Evolutionary conservation across 768 basidiomycete genomes (phyloP).

Genomic region (Cystobasidium ongulense): DNA sequence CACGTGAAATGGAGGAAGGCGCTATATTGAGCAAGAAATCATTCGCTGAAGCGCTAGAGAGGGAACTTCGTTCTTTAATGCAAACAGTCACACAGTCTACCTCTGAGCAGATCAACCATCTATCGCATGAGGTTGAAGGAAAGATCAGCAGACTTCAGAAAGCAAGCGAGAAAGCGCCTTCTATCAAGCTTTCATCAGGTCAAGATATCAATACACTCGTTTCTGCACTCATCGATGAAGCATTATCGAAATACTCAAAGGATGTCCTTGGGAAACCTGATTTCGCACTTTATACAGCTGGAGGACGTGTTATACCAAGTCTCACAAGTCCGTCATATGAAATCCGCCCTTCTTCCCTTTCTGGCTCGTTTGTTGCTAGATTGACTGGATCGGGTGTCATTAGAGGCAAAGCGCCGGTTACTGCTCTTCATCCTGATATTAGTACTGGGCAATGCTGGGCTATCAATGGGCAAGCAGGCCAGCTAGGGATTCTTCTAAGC

Average conservation of each 20-base stretch:
- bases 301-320: constrained; percentile 68
- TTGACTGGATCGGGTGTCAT: constrained; percentile 56
- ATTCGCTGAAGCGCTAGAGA: constrained; percentile 45
- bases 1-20: constrained; percentile 29
- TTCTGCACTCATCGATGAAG: constrained; percentile 64
- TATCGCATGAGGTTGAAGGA: constrained; percentile 37
- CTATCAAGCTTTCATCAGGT: constrained; percentile 55
- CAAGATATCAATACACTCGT: constrained; percentile 66
- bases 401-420: constrained; percentile 72
- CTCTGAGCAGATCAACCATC: constrained; percentile 34
- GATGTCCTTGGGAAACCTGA: constrained; percentile 75
- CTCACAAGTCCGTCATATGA: constrained; percentile 75
- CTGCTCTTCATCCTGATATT: constrained; percentile 75
- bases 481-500: constrained; percentile 71
- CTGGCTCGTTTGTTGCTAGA: constrained; percentile 44
- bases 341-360: constrained; percentile 46
- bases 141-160: constrained; percentile 37
- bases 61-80: constrained; percentile 44
- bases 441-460: constrained; percentile 90
- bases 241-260: constrained; percentile 61
- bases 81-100: constrained; percentile 22
- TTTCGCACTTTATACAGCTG: constrained; percentile 73
- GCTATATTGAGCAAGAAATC: constrained; percentile 43
- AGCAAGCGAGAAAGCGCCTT: background rate
- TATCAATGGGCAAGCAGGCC: constrained; percentile 67